Evolutionary conservation across 345 rosid genomes (phyloP), one percentile per base, ranked within the genome.

Genomic region (Viola odorata): DNA sequence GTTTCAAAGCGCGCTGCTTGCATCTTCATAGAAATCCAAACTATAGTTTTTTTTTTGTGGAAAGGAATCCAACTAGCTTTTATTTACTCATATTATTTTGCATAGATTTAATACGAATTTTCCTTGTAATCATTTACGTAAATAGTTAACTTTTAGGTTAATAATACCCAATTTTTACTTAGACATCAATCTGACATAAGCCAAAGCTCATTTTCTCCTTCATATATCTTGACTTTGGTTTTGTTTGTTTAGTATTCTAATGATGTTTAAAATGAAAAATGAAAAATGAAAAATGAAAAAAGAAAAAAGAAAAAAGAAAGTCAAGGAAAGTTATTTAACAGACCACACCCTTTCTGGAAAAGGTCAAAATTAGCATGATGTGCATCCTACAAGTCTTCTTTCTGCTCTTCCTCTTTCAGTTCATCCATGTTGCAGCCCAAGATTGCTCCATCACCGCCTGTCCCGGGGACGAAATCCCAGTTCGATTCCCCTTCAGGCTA

Each of bases 191-290:
- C 15, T 37, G 14, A 51, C 38, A 51, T 12, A 68, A 49, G 37
- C 60, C 13, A 50, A 55, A 40, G 60, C 12, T 3, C 44, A 45
- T 53, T 16, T 15, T 23, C 32, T 23, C n/a, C n/a, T n/a, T 38
- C 36, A n/a, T 57, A 51, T 3, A 14, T 11, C 40, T 71, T 74
- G 78, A 74, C 76, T 68, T 68, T 17, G 9, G 40, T 4, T 37
- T 8, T 59, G 36, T 53, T 51, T n/a, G 36, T 53, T 51, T n/a
- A 61, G 42, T 61, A 49, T 37, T 57, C 6, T 55, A 23, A 23
- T 23, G 56, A 14, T 38, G 39, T 12, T 8, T 56, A 7, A 49
- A 50, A 0, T 45, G 38, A 42, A 44, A 6, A 37, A n/a, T n/a
- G n/a, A n/a, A n/a, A n/a, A n/a, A n/a, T n/a, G n/a, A n/a, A n/a